Conservation (phyloP, 192 early-diverging fungal genomes). For the Thamnidium elegans region DNA sequence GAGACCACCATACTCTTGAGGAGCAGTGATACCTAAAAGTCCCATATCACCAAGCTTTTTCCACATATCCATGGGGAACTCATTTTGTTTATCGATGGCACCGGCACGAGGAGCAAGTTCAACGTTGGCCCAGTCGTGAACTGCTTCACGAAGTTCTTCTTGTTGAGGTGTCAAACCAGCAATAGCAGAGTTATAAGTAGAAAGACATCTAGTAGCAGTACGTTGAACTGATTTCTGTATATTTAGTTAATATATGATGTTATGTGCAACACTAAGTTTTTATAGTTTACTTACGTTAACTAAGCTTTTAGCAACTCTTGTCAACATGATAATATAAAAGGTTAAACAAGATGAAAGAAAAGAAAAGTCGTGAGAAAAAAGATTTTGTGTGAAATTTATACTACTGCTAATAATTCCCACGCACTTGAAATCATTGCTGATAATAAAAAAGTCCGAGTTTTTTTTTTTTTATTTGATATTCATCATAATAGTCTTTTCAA, state of each 20-base stretch:
- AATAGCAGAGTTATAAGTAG: slow-evolving; percentile 12
- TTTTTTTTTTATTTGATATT: background rate
- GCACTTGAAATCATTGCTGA: no score
- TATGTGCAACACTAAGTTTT: background rate
- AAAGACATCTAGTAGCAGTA: background rate
- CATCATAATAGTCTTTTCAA: slow-evolving; percentile 40
- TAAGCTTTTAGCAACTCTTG: background rate
- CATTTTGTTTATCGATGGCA: slow-evolving; percentile 81
- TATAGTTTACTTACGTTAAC: slow-evolving; percentile 2
- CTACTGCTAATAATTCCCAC: background rate
- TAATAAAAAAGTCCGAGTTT: no score
- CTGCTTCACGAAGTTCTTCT: slow-evolving; percentile 66
- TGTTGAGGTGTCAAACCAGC: slow-evolving; percentile 10
- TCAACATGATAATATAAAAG: background rate
- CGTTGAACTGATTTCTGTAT: background rate
- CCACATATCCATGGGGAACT: slow-evolving; percentile 97
- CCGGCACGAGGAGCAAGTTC: slow-evolving; percentile 81
- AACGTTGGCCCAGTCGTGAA: slow-evolving; percentile 71
- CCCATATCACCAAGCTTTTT: slow-evolving; percentile 96
- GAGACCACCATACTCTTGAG: slow-evolving; percentile 85
- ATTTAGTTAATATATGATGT: background rate
- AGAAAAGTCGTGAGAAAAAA: background rate
- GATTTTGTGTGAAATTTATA: background rate
- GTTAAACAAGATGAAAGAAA: background rate
- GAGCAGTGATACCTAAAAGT: slow-evolving; percentile 86